Evolutionary conservation across 169 alveolate genomes (phyloP), one percentile per base, ranked within the genome.

Genomic region (Plasmodium gallinaceum): DNA sequence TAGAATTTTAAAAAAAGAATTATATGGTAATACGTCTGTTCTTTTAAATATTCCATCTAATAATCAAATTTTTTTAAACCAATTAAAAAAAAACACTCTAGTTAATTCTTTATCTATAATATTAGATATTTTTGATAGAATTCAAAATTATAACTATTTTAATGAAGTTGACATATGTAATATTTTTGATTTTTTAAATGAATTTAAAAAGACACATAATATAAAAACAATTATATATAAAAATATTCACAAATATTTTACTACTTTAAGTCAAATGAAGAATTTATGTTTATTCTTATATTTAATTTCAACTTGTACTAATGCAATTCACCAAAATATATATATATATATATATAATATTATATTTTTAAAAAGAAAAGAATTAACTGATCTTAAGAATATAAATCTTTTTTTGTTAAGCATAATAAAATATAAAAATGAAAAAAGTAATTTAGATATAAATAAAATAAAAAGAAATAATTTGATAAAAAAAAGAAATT

Each of bases 151-250:
- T 54, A 70, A 71, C 14, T 45, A 71, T 52, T 74, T 86, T 51
- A 71, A 37, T 22, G 66, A 58, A 26, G 62, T 39, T 7, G 92
- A 86, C 52, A 60, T 86, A n/a, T 86, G 92, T 52, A 86, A 86
- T 52, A 86, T 86, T 42, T 64, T 86, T 18, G 92, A 86, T 64
- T 86, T 86, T 45, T 66, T 86, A 71, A 54, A 86, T 72, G 92
- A 86, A 52, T 86, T 86, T 70, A 86, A 86, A 60, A 45, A 60
- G 26, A 18, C 16, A 24, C 92, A 86, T 52, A 46, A 43, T 60
- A 86, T 86, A 46, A 69, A 60, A 66, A 39, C 20, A 24, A n/a
- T 37, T 32, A 60, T 86, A 8, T 60, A 68, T 71, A 71, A 43
- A 60, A 73, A 71, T 16, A 70, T 86, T 54, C 64, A 57, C 9